Base-by-base conservation (phyloP, 2,329 filamentous ascomycete genomes). In the Talaromyces pinophilus region DNA sequence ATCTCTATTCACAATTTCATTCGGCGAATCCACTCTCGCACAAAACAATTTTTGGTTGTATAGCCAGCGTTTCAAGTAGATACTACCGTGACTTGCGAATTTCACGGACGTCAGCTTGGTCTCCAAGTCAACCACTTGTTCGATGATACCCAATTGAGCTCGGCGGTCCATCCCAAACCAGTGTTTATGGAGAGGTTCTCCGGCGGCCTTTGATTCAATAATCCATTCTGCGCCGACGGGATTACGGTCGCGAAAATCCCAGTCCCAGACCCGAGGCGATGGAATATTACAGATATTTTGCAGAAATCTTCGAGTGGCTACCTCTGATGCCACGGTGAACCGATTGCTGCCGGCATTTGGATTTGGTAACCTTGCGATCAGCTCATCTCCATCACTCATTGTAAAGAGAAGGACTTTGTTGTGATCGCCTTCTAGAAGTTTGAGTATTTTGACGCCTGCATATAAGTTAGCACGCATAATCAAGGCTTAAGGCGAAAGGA, bases 211-310 rank as follows among this genome's bases (percentile, higher is more conserved):
- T 64, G 78, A 79, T 73, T 80, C 78, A 22, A 81, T 74, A 25
- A 82, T 74, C 55, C 77, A 81, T 69, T 81, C 78, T 50, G 75
- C 76, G 2, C 78, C 78, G 42, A 77, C 78, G 54, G 74, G 46
- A 65, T 81, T 81, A 17, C 75, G 70, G 17, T 57, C 62, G 10
- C 73, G 73, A 38, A 75, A 62, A 28, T 76, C 78, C 69, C 76
- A 80, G 42, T 71, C 67, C 67, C 75, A 76, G 17, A 81, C 65
- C 46, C 70, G 65, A 4, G 78, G 79, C 17, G 80, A 75, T 25
- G 78, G 77, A 62, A 80, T 68, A 17, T 44, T n/a, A 15, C 42
- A 50, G 35, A 42, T 10, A 46, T 5, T 30, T 19, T 55, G 22
- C 5, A 74, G 69, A 63, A 73, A 72, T 10, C 68, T 52, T 3